Percentiles rank a stretch among this genome's conserved stretches.
Evolutionary conservation across 768 basidiomycete genomes (phyloP).

Genomic region (Myochromella boudieri): DNA sequence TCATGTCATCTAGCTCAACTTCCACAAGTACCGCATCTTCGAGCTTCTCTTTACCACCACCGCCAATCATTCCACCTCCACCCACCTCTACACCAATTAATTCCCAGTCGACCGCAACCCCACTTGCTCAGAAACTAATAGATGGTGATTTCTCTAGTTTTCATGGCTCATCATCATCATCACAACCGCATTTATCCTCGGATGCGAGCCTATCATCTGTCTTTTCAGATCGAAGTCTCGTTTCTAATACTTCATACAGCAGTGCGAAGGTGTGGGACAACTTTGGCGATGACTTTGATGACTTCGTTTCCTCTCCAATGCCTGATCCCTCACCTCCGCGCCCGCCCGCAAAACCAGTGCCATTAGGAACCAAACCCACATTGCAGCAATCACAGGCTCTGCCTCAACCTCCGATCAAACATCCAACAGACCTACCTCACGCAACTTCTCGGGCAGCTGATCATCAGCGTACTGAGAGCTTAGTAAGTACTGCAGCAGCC

Average conservation of each 20-base stretch:
- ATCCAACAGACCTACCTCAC: slow-evolving; percentile 19
- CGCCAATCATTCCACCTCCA: slow-evolving; percentile 24
- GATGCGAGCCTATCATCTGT: slow-evolving; percentile 23
- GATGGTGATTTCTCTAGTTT: slow-evolving; percentile 59
- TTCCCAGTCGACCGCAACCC: slow-evolving; percentile 26
- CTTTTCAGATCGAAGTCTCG: slow-evolving; percentile 18
- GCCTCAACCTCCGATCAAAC: slow-evolving; percentile 10
- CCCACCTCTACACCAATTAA: slow-evolving; percentile 21
- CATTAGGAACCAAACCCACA: slow-evolving; percentile 9
- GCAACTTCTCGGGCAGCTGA: slow-evolving; percentile 39
- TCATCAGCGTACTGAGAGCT: slow-evolving; percentile 56
- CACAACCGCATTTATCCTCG: slow-evolving; percentile 12
- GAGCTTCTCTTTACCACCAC: slow-evolving; percentile 23
- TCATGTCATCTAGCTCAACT: slow-evolving; percentile 29
- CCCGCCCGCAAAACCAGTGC: slow-evolving; percentile 32
- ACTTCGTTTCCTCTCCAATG: slow-evolving; percentile 39
- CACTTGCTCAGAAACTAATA: slow-evolving; percentile 22
- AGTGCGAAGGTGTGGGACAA: slow-evolving; percentile 8
- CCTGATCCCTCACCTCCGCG: slow-evolving; percentile 49
- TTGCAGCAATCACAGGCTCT: not conserved
- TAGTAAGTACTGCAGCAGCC: slow-evolving; percentile 58
- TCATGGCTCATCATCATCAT: slow-evolving; percentile 27
- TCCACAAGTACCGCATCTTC: slow-evolving; percentile 17
- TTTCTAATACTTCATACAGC: slow-evolving; percentile 18
- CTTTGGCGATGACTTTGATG: slow-evolving; percentile 24